These are phyloP conservation scores for Avena sativa DNA, from an alignment of 176 grass and related monocot species.

Conservation along the genomic window DNA sequence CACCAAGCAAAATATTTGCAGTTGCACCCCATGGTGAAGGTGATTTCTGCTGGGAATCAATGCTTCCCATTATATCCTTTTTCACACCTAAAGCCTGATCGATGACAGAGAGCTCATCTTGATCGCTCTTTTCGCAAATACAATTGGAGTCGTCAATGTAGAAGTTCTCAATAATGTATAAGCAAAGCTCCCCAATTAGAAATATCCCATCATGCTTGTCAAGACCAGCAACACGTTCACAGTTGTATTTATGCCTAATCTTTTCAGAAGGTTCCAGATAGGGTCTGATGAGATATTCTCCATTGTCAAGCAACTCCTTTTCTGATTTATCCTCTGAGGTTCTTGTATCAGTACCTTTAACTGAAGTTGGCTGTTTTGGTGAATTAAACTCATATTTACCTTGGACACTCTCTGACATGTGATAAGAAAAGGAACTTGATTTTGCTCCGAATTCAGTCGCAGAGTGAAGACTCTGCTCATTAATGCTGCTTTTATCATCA, in stretches of 20 bases:
- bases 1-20: conserved; percentile 68
- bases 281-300: conserved; percentile 96
- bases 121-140: conserved; percentile 89
- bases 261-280: conserved; percentile 94
- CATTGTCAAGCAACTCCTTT: conserved; percentile 91
- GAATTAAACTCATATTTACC: conserved; percentile 80
- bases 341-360: conserved; percentile 73
- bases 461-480: conserved; percentile 94
- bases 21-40: conserved; percentile 59
- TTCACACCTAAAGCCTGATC: conserved; percentile 99
- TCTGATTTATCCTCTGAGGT: conserved; percentile 87
- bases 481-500: conserved; percentile 91
- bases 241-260: conserved; percentile 94
- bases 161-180: conserved; percentile 99
- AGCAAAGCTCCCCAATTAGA: conserved; percentile 91
- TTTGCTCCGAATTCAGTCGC: conserved; percentile 84
- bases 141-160: conserved; percentile 92
- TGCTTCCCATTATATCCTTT: conserved; percentile 78
- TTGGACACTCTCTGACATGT: conserved; percentile 73
- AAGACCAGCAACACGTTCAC: conserved; percentile 92
- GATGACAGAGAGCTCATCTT: conserved; percentile 95
- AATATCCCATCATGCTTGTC: conserved; percentile 99
- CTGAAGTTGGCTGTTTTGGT: conserved; percentile 64
- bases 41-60: conserved; percentile 84
- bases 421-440: conserved; percentile 79